Evolutionary conservation across 306 rosid species (phyloP).

Genomic region (Crataegus laevigata): DNA sequence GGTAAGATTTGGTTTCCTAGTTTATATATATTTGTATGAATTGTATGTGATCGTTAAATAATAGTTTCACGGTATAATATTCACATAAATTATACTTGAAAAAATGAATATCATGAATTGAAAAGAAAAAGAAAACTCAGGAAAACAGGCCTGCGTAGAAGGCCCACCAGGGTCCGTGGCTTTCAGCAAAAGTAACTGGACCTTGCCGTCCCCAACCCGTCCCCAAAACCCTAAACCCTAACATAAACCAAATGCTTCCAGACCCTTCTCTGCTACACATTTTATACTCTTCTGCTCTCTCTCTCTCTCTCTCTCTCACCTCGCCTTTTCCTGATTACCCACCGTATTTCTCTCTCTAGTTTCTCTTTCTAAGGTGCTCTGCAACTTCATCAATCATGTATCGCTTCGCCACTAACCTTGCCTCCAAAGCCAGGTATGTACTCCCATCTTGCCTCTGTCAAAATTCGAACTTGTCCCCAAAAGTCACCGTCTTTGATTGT

Average conservation of each 20-base stretch:
- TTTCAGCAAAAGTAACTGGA: background rate
- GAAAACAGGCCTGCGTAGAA: background rate
- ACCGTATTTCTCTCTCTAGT: background rate
- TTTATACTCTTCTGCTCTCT: background rate
- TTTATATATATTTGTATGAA: no score
- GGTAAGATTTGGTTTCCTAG: no score
- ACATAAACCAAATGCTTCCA: background rate
- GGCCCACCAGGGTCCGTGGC: constrained; percentile 9
- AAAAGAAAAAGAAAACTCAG: no score
- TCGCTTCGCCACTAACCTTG: constrained; percentile 38
- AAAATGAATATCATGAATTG: background rate
- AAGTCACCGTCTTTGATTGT: background rate
- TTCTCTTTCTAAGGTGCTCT: background rate
- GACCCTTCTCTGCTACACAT: constrained; percentile 5
- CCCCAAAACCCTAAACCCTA: constrained; percentile 34
- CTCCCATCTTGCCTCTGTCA: background rate
- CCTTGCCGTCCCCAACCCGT: background rate
- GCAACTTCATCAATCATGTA: constrained; percentile 25
- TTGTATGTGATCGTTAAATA: no score
- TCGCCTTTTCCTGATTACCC: background rate
- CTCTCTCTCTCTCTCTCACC: background rate
- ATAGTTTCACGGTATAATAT: no score
- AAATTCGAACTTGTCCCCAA: background rate
- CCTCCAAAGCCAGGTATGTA: constrained; percentile 49
- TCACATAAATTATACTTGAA: no score